Evolutionary conservation across 208 protist genomes (phyloP).

Genomic region (Crithidia brevicula): DNA sequence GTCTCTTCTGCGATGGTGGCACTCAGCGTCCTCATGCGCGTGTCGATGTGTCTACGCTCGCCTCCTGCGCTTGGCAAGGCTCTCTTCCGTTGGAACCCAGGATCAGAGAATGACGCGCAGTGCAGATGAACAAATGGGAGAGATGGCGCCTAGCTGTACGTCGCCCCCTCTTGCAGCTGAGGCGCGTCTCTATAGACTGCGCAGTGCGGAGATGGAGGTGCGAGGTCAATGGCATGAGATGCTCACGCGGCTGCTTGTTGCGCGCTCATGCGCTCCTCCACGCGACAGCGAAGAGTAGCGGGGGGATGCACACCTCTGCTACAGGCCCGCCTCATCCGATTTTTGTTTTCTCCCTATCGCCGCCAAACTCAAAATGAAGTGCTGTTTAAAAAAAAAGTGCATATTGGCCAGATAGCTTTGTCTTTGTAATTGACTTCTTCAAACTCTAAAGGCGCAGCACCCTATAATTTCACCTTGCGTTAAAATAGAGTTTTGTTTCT

Average conservation of each 20-base stretch:
- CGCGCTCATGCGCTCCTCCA: not conserved
- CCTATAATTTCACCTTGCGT: too few species aligned
- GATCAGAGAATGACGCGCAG: too few species aligned
- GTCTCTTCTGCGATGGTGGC: constrained; percentile 8
- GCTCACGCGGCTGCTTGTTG: constrained; percentile 1
- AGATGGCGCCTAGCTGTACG: too few species aligned
- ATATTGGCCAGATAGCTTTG: too few species aligned
- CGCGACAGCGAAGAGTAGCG: not conserved
- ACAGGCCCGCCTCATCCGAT: too few species aligned
- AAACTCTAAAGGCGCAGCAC: too few species aligned
- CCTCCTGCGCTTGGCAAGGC: not conserved
- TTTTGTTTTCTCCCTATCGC: too few species aligned
- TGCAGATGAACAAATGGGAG: too few species aligned
- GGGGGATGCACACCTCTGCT: too few species aligned
- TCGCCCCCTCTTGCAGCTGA: not conserved
- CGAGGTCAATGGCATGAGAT: constrained; percentile 14
- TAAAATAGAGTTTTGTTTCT: not conserved
- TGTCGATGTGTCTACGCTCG: constrained; percentile 5
- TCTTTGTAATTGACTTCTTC: too few species aligned
- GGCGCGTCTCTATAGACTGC: not conserved
- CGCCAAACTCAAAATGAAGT: too few species aligned
- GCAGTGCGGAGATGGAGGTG: constrained; percentile 5
- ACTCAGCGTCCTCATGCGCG: not conserved
- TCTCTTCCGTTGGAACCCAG: not conserved
- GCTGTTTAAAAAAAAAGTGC: too few species aligned